phyloP scores from a whole-genome alignment of 1,284 basidiomycete genomes.

The Moesziomyces globuligerus region DNA sequence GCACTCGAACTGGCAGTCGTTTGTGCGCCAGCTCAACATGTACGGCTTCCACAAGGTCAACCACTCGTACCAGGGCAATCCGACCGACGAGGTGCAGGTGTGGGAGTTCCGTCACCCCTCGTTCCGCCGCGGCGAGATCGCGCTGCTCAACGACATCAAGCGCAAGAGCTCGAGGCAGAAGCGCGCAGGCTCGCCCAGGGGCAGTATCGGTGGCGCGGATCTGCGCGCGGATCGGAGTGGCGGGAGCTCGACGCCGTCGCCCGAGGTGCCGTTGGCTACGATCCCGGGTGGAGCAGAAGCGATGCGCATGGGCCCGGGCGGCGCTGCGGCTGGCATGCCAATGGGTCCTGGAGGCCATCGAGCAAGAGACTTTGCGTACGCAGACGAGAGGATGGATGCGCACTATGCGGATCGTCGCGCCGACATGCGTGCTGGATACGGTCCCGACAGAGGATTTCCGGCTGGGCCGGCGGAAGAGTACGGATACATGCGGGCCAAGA shows the following conservation, averaged over 20 bases:
- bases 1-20: constrained; percentile 65
- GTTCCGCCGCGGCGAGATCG: constrained; percentile 59
- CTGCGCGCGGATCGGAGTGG: constrained; percentile 40
- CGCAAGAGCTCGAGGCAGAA: constrained; percentile 59
- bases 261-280: constrained; percentile 41
- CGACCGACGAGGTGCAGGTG: constrained; percentile 58
- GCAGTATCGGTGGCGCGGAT: constrained; percentile 35
- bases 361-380: constrained; percentile 23
- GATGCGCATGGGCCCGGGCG: constrained; percentile 16
- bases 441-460: constrained; percentile 15
- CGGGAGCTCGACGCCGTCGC: constrained; percentile 46
- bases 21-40: constrained; percentile 64
- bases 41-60: constrained; percentile 65
- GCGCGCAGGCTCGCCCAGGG: constrained; percentile 33
- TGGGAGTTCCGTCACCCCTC: constrained; percentile 62
- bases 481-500: constrained; percentile 34
- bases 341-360: constrained; percentile 19
- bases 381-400: constrained; percentile 33
- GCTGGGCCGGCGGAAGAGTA: constrained; percentile 22
- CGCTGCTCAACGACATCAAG: constrained; percentile 59
- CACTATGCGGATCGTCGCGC: constrained; percentile 23
- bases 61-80: constrained; percentile 58
- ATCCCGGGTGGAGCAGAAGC: constrained; percentile 29
- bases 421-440: constrained; percentile 19
- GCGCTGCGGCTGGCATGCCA: constrained; percentile 6